Conservation (phyloP, 768 basidiomycete species). For the Postia placenta region DNA sequence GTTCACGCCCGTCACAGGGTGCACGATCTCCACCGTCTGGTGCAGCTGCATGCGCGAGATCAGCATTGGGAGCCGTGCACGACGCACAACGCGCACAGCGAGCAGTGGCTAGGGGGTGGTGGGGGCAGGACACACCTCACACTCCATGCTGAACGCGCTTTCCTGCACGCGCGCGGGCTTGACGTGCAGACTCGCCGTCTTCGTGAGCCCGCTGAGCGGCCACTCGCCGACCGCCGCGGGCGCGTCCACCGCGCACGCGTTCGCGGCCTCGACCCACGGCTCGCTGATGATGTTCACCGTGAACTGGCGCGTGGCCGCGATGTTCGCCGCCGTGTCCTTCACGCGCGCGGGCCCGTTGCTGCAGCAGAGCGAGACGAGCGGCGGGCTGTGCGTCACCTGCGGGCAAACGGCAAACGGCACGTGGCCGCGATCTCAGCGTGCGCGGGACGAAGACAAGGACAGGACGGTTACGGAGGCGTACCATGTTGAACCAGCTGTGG, state of each 20-base stretch:
- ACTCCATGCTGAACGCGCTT: conserved; percentile 44
- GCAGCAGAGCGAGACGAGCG: conserved; percentile 38
- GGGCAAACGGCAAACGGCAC: not conserved
- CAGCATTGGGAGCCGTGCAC: not conserved
- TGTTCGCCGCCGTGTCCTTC: conserved; percentile 43
- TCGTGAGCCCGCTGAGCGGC: conserved; percentile 37
- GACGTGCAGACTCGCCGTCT: conserved; percentile 31
- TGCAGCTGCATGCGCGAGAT: conserved; percentile 21
- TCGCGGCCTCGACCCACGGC: conserved; percentile 34
- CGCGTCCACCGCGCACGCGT: conserved; percentile 30
- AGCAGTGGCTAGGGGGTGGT: not conserved
- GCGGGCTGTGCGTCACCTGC: conserved; percentile 33
- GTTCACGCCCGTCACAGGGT: conserved; percentile 21
- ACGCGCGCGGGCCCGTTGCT: conserved; percentile 14
- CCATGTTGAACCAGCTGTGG: conserved; percentile 18
- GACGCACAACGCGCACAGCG: not conserved
- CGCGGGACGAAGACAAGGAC: too few species aligned
- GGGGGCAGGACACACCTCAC: conserved; percentile 25
- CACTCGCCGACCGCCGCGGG: conserved; percentile 35
- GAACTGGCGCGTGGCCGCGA: conserved; percentile 41
- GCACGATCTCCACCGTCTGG: conserved; percentile 27
- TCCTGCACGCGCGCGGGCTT: conserved; percentile 37
- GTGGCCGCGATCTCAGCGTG: not conserved
- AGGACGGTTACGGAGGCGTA: not conserved
- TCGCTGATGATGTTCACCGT: conserved; percentile 55